A percentile compares a stretch with the other conserved stretches of the same genome.
phyloP scores from a whole-genome alignment of 768 basidiomycete genomes.

The Pholiota microspora region DNA sequence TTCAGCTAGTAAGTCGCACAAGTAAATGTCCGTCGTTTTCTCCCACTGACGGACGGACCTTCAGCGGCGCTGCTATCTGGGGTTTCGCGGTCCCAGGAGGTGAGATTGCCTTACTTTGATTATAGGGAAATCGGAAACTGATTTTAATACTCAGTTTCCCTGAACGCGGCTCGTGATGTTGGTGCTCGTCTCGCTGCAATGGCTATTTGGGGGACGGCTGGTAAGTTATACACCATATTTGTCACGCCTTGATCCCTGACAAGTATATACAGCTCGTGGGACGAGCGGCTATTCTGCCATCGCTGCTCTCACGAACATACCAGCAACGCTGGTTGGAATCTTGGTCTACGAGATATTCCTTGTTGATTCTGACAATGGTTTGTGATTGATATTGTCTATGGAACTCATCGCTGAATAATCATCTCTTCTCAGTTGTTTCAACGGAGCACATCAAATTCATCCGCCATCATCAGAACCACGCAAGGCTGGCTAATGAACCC shows the following conservation, averaged over 20 bases:
- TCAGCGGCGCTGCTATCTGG: slow-evolving; percentile 60
- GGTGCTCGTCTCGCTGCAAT: slow-evolving; percentile 62
- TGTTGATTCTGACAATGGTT: slow-evolving; percentile 58
- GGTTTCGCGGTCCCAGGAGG: slow-evolving; percentile 52
- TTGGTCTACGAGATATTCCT: slow-evolving; percentile 57
- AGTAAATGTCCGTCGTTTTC: background rate
- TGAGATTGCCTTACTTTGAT: slow-evolving; percentile 23
- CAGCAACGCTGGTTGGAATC: slow-evolving; percentile 55
- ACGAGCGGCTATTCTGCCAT: slow-evolving; percentile 55
- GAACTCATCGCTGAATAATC: background rate
- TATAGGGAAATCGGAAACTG: background rate
- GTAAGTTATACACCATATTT: slow-evolving; percentile 23
- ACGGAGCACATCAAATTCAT: slow-evolving; percentile 21
- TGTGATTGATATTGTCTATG: slow-evolving; percentile 14
- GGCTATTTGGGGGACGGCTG: slow-evolving; percentile 55
- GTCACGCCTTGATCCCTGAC: background rate
- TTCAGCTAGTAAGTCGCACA: slow-evolving; percentile 57
- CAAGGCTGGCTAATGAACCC: slow-evolving; percentile 13
- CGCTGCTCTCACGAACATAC: slow-evolving; percentile 63
- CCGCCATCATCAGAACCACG: slow-evolving; percentile 20
- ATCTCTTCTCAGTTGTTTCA: slow-evolving; percentile 19
- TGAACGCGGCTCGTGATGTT: slow-evolving; percentile 69
- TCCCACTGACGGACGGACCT: background rate
- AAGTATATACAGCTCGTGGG: slow-evolving; percentile 38
- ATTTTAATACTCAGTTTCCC: slow-evolving; percentile 39